These are phyloP conservation scores for Theileria parva DNA, from an alignment of 169 alveolate genomes.

Conservation along the genomic window DNA sequence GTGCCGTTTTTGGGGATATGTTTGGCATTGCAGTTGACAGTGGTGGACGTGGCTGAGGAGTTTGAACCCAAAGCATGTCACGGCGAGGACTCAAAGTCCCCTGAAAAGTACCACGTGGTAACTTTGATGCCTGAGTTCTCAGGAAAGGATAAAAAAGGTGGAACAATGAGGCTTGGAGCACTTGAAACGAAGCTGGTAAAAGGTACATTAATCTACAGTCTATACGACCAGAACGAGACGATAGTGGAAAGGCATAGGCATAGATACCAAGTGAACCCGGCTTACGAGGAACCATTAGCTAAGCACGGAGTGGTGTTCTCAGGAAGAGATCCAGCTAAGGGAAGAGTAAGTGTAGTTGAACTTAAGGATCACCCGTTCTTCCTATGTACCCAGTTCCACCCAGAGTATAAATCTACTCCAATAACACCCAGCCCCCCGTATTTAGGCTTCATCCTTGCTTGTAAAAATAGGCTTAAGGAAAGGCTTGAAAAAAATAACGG, in stretches of 20 bases:
- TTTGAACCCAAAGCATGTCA: constrained; percentile 80
- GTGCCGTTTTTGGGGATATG: constrained; percentile 92
- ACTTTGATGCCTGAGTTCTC: constrained; percentile 62
- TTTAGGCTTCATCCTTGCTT: constrained; percentile 81
- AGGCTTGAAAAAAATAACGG: constrained; percentile 66
- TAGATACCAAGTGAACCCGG: constrained; percentile 90
- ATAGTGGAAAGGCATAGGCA: constrained; percentile 94
- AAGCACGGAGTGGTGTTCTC: constrained; percentile 86
- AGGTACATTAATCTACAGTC: constrained; percentile 85
- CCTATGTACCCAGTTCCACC: constrained; percentile 93
- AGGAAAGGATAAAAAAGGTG: constrained; percentile 78
- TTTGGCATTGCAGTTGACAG: constrained; percentile 93
- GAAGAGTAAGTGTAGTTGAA: constrained; percentile 88
- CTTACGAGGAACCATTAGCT: constrained; percentile 79
- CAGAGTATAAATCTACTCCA: constrained; percentile 91
- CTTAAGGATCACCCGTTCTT: constrained; percentile 88
- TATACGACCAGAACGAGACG: constrained; percentile 81
- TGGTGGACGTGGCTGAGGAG: constrained; percentile 79
- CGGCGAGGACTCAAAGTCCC: constrained; percentile 68
- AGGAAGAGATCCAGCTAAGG: constrained; percentile 87
- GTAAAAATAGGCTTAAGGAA: constrained; percentile 71
- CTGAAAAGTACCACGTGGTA: constrained; percentile 55
- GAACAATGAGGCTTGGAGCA: constrained; percentile 94
- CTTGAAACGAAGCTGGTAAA: constrained; percentile 83
- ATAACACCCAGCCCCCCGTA: constrained; percentile 86